Evolutionary conservation across 1,139 yeast genomes (phyloP).

Genomic region (Zygosaccharomyces pseudobailii): DNA sequence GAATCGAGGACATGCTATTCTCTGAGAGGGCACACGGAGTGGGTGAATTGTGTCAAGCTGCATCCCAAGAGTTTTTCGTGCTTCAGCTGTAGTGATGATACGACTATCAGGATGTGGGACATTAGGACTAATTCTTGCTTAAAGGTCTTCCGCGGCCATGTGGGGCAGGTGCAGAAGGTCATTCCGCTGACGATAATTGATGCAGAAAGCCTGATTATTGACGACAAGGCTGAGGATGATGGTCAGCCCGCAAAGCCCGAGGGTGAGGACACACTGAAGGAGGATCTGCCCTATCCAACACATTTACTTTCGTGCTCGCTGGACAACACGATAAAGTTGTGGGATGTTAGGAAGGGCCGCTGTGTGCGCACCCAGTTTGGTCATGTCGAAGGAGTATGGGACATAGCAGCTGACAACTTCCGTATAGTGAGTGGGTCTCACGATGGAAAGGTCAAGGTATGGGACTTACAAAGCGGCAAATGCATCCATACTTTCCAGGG

Average conservation of each 20-base stretch:
- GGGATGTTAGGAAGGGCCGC: conserved; percentile 84
- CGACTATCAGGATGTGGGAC: conserved; percentile 95
- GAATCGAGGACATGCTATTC: conserved; percentile 90
- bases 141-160: conserved; percentile 55
- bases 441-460: conserved; percentile 81
- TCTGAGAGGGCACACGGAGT: conserved; percentile 84
- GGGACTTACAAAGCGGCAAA: conserved; percentile 93
- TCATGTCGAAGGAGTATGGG: conserved; percentile 97
- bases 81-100: conserved; percentile 86
- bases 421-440: conserved; percentile 92
- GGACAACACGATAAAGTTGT: conserved; percentile 88
- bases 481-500: conserved; percentile 89
- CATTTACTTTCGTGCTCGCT: conserved; percentile 82
- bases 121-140: conserved; percentile 73
- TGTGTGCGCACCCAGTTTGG: conserved; percentile 94
- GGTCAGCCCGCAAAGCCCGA: conserved; percentile 6
- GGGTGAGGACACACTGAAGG: conserved; percentile 21
- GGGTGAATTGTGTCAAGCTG: conserved; percentile 86
- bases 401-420: conserved; percentile 90
- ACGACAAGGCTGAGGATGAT: conserved; percentile 28
- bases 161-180: conserved; percentile 88
- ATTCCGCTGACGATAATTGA: conserved; percentile 64
- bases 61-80: conserved; percentile 75
- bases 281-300: conserved; percentile 52
- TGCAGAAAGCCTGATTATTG: conserved; percentile 38